Percentiles rank a stretch among this genome's conserved stretches.
Evolutionary conservation across 2,329 filamentous ascomycete species (phyloP).

Genomic region (Acrocalymma vagum): DNA sequence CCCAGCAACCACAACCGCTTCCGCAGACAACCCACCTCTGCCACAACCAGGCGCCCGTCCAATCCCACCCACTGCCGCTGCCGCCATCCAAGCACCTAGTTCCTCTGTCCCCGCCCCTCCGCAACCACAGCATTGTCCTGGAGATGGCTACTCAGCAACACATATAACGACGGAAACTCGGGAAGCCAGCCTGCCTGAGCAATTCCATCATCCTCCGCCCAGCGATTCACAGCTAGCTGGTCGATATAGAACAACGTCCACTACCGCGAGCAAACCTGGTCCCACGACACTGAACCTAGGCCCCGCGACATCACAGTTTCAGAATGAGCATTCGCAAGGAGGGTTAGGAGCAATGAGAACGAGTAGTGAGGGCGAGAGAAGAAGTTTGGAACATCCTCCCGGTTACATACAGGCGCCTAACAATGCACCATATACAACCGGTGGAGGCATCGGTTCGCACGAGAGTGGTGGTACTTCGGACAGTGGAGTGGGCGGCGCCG

Average conservation of each 20-base stretch:
- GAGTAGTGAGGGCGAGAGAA: constrained; percentile 16
- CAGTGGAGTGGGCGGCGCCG: constrained; percentile 38
- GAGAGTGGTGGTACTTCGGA: constrained; percentile 20
- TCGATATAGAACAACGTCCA: constrained; percentile 44
- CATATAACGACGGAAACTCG: constrained; percentile 41
- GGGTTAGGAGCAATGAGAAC: constrained; percentile 22
- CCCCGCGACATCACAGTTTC: constrained; percentile 37
- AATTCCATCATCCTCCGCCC: constrained; percentile 51
- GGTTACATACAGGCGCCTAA: constrained; percentile 57
- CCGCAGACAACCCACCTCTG: constrained; percentile 34
- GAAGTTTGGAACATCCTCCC: constrained; percentile 52
- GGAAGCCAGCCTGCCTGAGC: constrained; percentile 40
- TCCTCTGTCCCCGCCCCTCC: constrained; percentile 38
- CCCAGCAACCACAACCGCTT: constrained; percentile 41
- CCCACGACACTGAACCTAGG: constrained; percentile 51
- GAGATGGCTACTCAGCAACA: constrained; percentile 43
- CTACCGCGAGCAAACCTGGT: constrained; percentile 32
- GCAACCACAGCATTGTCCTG: constrained; percentile 46
- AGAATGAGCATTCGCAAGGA: constrained; percentile 29
- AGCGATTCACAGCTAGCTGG: constrained; percentile 47
- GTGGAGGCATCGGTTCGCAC: constrained; percentile 46
- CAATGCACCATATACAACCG: constrained; percentile 49
- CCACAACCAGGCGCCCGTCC: constrained; percentile 52
- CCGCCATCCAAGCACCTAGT: constrained; percentile 17
- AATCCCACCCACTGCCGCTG: constrained; percentile 25